Conservation (phyloP, 352 stramenopile genomes). For the Phytopythium boreale region DNA sequence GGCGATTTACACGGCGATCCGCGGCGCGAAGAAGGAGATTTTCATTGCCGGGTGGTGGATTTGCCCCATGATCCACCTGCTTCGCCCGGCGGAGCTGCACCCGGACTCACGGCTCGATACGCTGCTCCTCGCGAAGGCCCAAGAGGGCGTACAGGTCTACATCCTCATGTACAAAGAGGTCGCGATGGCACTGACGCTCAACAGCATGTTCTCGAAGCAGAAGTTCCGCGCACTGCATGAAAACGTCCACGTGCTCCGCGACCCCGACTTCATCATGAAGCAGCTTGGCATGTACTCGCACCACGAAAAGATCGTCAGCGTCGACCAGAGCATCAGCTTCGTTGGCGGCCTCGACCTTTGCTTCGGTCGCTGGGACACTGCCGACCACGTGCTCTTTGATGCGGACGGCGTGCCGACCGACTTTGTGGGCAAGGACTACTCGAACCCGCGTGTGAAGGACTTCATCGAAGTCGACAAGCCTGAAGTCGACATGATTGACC, state of each 20-base stretch:
- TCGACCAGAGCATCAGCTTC: constrained; percentile 88
- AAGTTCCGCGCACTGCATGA: constrained; percentile 58
- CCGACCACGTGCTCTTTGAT: constrained; percentile 67
- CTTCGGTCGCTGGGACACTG: constrained; percentile 87
- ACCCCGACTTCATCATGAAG: constrained; percentile 89
- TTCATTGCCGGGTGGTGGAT: constrained; percentile 92
- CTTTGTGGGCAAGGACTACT: constrained; percentile 84
- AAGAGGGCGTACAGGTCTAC: constrained; percentile 86
- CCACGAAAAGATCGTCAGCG: constrained; percentile 91
- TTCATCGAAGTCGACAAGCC: constrained; percentile 77
- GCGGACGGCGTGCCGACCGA: constrained; percentile 39
- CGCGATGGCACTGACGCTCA: constrained; percentile 74
- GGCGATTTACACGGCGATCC: constrained; percentile 69
- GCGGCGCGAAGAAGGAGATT: constrained; percentile 75
- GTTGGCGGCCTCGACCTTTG: constrained; percentile 89
- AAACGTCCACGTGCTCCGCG: constrained; percentile 86
- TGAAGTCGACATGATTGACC: constrained; percentile 78
- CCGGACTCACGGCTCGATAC: constrained; percentile 67
- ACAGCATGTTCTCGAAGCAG: constrained; percentile 82
- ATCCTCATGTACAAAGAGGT: constrained; percentile 93
- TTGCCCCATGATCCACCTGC: constrained; percentile 78
- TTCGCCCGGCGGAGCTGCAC: constrained; percentile 53
- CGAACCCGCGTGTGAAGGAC: constrained; percentile 82
- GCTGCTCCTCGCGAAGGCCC: constrained; percentile 62
- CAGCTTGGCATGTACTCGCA: constrained; percentile 88